Evolutionary conservation across 768 basidiomycete species (phyloP), one percentile per base, ranked within the genome.

Genomic region (Boletales sp.): DNA sequence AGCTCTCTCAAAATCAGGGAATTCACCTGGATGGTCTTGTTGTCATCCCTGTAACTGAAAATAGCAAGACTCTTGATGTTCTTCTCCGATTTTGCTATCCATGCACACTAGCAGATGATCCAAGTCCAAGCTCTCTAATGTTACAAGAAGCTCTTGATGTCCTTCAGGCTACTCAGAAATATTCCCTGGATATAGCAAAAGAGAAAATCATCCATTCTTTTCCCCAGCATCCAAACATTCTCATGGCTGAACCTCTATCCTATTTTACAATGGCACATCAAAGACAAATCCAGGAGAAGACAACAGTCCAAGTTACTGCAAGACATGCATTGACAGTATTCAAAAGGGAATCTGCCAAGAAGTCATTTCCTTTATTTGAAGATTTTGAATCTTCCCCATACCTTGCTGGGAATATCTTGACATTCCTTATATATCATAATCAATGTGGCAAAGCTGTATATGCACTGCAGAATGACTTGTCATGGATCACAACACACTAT

Each of bases 231-330:
- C 60, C 65, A 1, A 52, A 57, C 3, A 44, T 63, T 9, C 41
- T 63, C 5, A 46, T 62, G 0, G 49, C 15, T 0, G 58, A 62
- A 3, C 54, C 71, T 4, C 30, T 72, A 2, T 57, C 61, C 1
- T 60, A 60, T 6, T 72, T 69, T 45, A 67, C 66, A 1, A 56
- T 71, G 6, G 66, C 69, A 4, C 51, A 48, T 17, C 59, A 48
- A 2, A 60, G 53, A 19, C 31, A 33, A 4, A 41, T 68, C 31
- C 44, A 39, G 30, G 51, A 60, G 2, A 58, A 70, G 50, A 65
- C 63, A 63, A 0, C 19, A 52, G 9, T 49, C 62, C 2, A 28
- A 7, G 0, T 19, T 53, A 8, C 49, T 63, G 65, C 69, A 3
- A 61, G 44, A 15, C 49, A 54, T 37, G 64, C 70, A 0, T 50